Evolutionary conservation across 345 rosid species (phyloP).

Genomic region (Bruguiera parviflora): DNA sequence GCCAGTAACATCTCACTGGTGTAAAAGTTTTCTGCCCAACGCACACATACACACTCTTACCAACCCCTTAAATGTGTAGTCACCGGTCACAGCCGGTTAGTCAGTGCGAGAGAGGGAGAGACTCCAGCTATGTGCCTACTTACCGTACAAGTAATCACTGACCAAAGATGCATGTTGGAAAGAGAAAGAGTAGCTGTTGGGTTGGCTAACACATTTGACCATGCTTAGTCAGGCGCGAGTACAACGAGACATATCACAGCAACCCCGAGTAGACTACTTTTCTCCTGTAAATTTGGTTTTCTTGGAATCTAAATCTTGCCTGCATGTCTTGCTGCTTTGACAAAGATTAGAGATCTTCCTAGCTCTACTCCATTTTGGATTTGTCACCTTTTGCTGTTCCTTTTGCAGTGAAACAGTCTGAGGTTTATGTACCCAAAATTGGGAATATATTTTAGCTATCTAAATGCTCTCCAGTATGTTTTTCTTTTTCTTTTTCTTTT

Average conservation of each 20-base stretch:
- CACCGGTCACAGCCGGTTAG: constrained; percentile 39
- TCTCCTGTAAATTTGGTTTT: neutral
- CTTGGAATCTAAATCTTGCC: neutral
- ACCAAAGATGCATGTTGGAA: neutral
- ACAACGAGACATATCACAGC: neutral
- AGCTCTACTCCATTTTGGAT: too few relatives aligned
- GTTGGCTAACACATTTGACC: neutral
- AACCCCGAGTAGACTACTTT: neutral
- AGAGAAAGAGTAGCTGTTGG: neutral
- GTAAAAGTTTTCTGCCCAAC: constrained; percentile 6
- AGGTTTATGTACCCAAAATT: too few relatives aligned
- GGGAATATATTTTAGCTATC: too few relatives aligned
- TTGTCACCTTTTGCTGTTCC: too few relatives aligned
- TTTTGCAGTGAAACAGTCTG: too few relatives aligned
- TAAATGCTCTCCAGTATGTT: too few relatives aligned
- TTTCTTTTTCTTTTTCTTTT: too few relatives aligned
- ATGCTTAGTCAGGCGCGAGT: neutral
- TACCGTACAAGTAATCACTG: constrained; percentile 31
- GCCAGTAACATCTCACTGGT: constrained; percentile 25
- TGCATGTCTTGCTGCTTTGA: too few relatives aligned
- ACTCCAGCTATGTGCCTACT: constrained; percentile 5
- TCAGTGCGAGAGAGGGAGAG: constrained; percentile 6
- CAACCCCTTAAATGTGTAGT: constrained; percentile 17
- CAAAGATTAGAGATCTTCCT: too few relatives aligned
- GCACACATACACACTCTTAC: neutral